Evolutionary conservation across 2,329 filamentous ascomycete genomes (phyloP).

Genomic region (Penicillium sp.): DNA sequence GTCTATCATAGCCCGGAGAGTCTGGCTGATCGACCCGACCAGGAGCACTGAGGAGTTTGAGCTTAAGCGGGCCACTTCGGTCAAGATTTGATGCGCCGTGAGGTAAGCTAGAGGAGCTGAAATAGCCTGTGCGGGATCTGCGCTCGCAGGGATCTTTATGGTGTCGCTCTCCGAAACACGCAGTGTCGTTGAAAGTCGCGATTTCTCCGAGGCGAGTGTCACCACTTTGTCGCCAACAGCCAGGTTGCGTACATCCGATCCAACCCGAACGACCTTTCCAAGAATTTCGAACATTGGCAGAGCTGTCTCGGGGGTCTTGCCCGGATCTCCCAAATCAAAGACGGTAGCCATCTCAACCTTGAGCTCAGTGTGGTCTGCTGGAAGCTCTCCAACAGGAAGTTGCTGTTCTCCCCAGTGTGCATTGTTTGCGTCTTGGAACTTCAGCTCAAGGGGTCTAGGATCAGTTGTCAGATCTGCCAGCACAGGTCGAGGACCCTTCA

Average conservation of each 20-base stretch:
- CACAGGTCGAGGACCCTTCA: slow-evolving; percentile 14
- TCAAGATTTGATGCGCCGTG: slow-evolving; percentile 13
- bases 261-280: slow-evolving; percentile 9
- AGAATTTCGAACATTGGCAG: slow-evolving; percentile 16
- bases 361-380: slow-evolving; percentile 9
- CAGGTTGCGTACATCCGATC: slow-evolving; percentile 8
- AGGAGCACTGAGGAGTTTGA: slow-evolving; percentile 13
- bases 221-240: slow-evolving; percentile 15
- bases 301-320: slow-evolving; percentile 10
- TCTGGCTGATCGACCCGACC: slow-evolving; percentile 11
- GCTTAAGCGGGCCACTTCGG: slow-evolving; percentile 9
- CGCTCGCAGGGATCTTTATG: slow-evolving; percentile 12
- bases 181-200: slow-evolving; percentile 9
- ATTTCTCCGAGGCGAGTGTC: slow-evolving; percentile 8
- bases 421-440: slow-evolving; percentile 6
- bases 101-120: slow-evolving; percentile 15
- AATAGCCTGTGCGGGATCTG: slow-evolving; percentile 6
- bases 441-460: slow-evolving; percentile 10
- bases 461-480: slow-evolving; percentile 6
- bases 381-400: background rate
- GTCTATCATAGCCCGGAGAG: slow-evolving; percentile 15
- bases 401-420: slow-evolving; percentile 10
- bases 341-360: slow-evolving; percentile 15
- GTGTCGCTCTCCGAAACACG: slow-evolving; percentile 10
- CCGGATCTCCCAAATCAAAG: slow-evolving; percentile 7